These are phyloP conservation scores for Rosa persica DNA, from an alignment of 306 rosid species.

Conservation along the genomic window DNA sequence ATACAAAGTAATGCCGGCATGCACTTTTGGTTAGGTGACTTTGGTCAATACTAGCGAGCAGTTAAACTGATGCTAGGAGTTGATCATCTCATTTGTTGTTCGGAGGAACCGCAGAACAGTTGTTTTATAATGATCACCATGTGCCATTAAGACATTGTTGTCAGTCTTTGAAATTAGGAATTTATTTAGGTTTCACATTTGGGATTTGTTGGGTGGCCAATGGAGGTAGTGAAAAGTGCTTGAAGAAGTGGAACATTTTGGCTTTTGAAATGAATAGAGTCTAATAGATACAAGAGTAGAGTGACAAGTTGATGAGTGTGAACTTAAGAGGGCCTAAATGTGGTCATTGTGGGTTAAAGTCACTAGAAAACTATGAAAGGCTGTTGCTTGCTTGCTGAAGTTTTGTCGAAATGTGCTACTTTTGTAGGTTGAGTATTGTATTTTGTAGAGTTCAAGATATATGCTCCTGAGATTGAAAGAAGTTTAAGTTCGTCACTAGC, in stretches of 20 bases:
- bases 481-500: not conserved
- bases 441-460: not conserved
- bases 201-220: not conserved
- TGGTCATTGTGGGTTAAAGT: not conserved
- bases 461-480: not conserved
- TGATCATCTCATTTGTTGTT: not conserved
- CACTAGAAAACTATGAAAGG: not conserved
- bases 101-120: not conserved
- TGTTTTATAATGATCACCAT: not conserved
- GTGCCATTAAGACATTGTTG: not conserved
- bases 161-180: not conserved
- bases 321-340: not conserved
- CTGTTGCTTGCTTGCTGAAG: not conserved
- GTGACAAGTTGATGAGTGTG: not conserved
- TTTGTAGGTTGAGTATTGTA: not conserved
- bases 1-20: not conserved
- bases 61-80: not conserved
- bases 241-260: not conserved
- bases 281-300: not conserved
- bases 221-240: not conserved
- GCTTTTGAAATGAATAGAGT: not conserved
- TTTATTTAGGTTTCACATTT: not conserved
- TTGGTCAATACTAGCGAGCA: not conserved
- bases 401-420: not conserved
- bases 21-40: not conserved